Evolutionary conservation across 768 basidiomycete species (phyloP), one percentile per base, ranked within the genome.

Genomic region (Boletus insuetus): DNA sequence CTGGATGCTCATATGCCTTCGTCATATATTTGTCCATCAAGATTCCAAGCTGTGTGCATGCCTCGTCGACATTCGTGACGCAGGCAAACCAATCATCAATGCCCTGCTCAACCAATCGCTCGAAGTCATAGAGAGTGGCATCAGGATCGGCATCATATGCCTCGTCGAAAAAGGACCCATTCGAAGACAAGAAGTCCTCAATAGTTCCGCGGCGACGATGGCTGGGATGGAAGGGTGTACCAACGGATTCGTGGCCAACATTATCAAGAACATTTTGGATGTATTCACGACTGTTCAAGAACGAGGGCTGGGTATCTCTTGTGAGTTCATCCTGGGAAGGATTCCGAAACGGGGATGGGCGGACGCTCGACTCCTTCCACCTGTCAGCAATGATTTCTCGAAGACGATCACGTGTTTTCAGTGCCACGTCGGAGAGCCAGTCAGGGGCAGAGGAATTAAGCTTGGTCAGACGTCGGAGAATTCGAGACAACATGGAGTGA

Each of bases 91-190:
- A 78, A 13, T 37, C 42, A 20, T 72, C 69, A 3, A 79, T 56
- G 13, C 55, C 53, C 6, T 66, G 57, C 44, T 67, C 56, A 48
- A 77, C 66, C 10, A 63, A 51, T 10, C 39, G 50, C 56, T 79
- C 76, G 17, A 79, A 68, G 46, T 77, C 78, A 13, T 61, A 69
- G 0, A 79, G 64, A 1, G 66, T 59, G 5, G 58, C 4, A 54
- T 34, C 32, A 26, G 57, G 50, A 3, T 67, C 66, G 1, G 11
- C 38, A 19, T 7, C 0, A 46, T 58, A 46, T 11, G 49, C 53
- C 2, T 48, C 49, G 2, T 29, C 14, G 6, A 67, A 51, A 51
- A 59, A 59, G 4, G 31, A 9, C 13, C 55, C 43, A 16, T 59
- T 34, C 5, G 43, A 45, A 17, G 58, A 66, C 49, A 66, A 20